These are phyloP conservation scores for Castanea crenata DNA, from an alignment of 306 rosid species.

Conservation along the genomic window DNA sequence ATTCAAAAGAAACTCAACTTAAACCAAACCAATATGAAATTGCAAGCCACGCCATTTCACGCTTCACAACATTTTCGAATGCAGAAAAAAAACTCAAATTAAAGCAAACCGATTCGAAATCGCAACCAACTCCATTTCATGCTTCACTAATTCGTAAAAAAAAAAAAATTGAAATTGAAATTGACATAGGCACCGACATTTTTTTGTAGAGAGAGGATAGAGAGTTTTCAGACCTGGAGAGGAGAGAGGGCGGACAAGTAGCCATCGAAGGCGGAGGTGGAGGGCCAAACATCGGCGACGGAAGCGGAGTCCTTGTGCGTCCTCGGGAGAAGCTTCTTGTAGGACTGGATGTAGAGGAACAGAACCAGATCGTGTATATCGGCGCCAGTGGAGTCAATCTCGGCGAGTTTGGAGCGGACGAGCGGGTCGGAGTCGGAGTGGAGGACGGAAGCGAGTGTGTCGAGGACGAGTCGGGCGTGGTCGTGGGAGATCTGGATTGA, in stretches of 20 bases:
- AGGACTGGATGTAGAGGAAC: constrained; percentile 91
- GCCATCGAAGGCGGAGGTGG: constrained; percentile 98
- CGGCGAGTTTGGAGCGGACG: constrained; percentile 39
- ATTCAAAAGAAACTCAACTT: neutral
- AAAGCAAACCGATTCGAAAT: neutral
- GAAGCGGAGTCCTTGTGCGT: constrained; percentile 97
- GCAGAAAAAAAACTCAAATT: neutral
- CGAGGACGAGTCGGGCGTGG: constrained; percentile 78
- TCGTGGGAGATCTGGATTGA: constrained; percentile 79
- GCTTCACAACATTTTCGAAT: neutral
- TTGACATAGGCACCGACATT: neutral
- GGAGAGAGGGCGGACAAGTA: constrained; percentile 97
- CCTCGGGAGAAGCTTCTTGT: constrained; percentile 82
- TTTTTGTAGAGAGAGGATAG: no score
- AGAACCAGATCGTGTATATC: constrained; percentile 83
- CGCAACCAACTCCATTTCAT: neutral
- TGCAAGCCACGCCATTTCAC: neutral
- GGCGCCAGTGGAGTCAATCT: constrained; percentile 53
- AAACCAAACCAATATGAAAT: neutral
- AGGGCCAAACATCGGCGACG: constrained; percentile 97
- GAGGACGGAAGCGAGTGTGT: constrained; percentile 70
- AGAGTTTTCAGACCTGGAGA: constrained; percentile 47
- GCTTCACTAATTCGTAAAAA: no score
- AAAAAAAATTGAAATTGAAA: neutral
- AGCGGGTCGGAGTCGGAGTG: constrained; percentile 74